Evolutionary conservation across 2,329 filamentous ascomycete species (phyloP).

Genomic region (Fonsecaea nubica): DNA sequence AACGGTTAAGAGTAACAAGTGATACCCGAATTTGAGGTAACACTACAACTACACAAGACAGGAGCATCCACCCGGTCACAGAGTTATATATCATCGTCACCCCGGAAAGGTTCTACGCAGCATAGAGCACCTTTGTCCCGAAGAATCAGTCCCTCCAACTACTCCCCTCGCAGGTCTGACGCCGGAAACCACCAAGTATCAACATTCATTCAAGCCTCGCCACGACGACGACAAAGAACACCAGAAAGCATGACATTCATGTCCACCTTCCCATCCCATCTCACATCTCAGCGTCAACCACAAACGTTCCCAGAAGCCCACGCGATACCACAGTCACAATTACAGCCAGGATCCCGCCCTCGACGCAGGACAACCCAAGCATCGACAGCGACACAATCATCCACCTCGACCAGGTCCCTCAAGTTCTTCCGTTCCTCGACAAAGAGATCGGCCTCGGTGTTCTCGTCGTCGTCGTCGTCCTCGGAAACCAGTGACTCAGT

Average conservation of each 20-base stretch:
- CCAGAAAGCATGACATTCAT: conserved; percentile 19
- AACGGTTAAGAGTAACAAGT: not conserved
- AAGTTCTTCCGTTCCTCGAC: conserved; percentile 13
- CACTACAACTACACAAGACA: not conserved
- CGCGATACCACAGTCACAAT: not conserved
- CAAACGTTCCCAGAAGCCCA: conserved; percentile 9
- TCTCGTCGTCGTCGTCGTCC: not conserved
- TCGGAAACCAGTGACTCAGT: not conserved
- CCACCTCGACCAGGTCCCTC: conserved; percentile 11
- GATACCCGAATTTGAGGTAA: not conserved
- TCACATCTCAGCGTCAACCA: conserved; percentile 19
- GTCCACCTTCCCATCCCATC: conserved; percentile 20
- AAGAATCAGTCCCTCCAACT: conserved; percentile 10
- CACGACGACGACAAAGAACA: not conserved
- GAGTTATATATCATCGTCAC: not conserved
- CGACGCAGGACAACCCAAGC: conserved; percentile 16
- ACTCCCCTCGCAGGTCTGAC: not conserved
- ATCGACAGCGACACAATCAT: conserved; percentile 9
- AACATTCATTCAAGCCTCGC: not conserved
- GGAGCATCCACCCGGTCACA: too few species aligned
- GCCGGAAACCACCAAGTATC: not conserved
- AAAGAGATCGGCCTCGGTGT: conserved; percentile 11
- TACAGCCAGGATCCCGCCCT: not conserved
- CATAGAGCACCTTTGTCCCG: conserved; percentile 6
- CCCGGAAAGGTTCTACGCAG: conserved; percentile 10